Evolutionary conservation across 306 rosid genomes (phyloP).

Genomic region (Adenanthera pavonina): DNA sequence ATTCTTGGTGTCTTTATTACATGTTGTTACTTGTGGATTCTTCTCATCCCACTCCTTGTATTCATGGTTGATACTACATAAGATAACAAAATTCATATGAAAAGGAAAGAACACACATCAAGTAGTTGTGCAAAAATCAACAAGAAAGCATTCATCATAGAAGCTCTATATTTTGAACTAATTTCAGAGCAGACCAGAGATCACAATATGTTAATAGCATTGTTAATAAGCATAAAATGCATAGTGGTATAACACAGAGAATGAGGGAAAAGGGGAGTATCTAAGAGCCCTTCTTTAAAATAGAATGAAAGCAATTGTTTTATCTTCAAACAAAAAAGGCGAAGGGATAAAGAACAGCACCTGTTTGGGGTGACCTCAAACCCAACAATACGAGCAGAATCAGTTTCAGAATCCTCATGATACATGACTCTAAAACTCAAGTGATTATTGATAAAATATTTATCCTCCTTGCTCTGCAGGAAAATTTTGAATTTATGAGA

Average conservation of each 20-base stretch:
- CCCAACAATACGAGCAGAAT: conserved; percentile 93
- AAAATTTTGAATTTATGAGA: conserved; percentile 41
- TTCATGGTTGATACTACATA: conserved; percentile 84
- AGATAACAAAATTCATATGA: conserved; percentile 34
- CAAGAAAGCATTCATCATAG: conserved; percentile 11
- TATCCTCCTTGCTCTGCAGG: conserved; percentile 92
- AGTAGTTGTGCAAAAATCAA: conserved; percentile 30
- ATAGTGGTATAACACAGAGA: neutral
- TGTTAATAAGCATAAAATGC: conserved; percentile 12
- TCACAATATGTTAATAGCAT: neutral
- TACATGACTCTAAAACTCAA: conserved; percentile 97
- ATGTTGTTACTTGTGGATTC: conserved; percentile 81
- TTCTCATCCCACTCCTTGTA: conserved; percentile 86
- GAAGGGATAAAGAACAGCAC: conserved; percentile 44
- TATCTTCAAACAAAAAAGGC: conserved; percentile 26
- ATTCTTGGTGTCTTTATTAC: conserved; percentile 91
- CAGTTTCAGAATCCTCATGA: conserved; percentile 93
- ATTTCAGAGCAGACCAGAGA: neutral
- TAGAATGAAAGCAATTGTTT: conserved; percentile 14
- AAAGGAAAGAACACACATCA: conserved; percentile 19
- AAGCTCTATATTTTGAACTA: conserved; percentile 28
- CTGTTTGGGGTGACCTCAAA: conserved; percentile 98
- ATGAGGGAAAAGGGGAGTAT: conserved; percentile 24
- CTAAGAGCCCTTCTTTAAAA: conserved; percentile 12
- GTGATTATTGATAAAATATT: conserved; percentile 94